Conservation (phyloP, 257 asterid genomes). For the Solanum sparsipilum region DNA sequence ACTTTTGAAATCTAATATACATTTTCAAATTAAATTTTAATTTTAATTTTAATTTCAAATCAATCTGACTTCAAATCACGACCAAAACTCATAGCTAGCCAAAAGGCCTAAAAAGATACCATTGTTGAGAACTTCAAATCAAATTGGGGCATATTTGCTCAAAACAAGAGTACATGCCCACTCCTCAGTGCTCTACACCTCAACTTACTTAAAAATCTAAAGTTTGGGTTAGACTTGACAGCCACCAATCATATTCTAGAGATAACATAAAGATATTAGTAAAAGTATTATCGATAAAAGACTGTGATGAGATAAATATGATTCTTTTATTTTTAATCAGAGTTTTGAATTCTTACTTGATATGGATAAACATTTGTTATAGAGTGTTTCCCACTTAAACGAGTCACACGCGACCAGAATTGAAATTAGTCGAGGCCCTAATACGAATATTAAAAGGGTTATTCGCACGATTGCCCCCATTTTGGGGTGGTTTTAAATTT, state of each 20-base stretch:
- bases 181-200: not conserved
- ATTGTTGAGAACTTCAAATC: not conserved
- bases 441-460: not conserved
- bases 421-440: not conserved
- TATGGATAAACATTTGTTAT: too few species aligned
- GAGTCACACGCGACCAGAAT: not conserved
- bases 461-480: not conserved
- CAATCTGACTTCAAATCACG: too few species aligned
- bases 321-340: not conserved
- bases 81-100: too few species aligned
- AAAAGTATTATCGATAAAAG: not conserved
- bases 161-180: not conserved
- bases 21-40: too few species aligned
- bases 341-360: not conserved
- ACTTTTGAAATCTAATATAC: too few species aligned
- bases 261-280: not conserved
- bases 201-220: not conserved
- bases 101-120: not conserved
- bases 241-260: not conserved
- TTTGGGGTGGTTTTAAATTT: not conserved
- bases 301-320: accelerated
- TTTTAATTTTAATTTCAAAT: too few species aligned
- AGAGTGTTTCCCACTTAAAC: not conserved
- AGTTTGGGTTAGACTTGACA: not conserved
- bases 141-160: not conserved